Evolutionary conservation across 176 grass and related monocot genomes (phyloP).

Genomic region (Zoysia pacifica): DNA sequence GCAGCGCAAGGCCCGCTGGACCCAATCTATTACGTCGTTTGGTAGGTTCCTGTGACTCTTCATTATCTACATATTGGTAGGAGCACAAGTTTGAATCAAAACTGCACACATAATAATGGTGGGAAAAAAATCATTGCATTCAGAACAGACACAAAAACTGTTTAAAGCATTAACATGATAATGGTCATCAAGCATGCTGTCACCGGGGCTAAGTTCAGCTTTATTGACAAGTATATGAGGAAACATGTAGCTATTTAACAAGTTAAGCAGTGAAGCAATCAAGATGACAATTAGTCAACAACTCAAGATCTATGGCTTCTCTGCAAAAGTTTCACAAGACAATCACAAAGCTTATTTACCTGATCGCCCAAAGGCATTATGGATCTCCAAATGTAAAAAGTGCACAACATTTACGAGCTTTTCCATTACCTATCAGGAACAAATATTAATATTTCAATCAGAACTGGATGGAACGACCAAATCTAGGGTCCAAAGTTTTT

Average conservation of each 20-base stretch:
- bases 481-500: conserved; percentile 3
- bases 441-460: conserved; percentile 28
- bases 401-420: conserved; percentile 97
- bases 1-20: conserved; percentile 87
- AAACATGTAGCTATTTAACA: not conserved
- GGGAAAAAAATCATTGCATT: conserved; percentile 25
- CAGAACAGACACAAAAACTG: conserved; percentile 13
- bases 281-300: conserved; percentile 1
- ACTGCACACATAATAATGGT: conserved; percentile 19
- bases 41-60: conserved; percentile 56
- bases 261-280: conserved; percentile 27
- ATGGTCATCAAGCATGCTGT: conserved; percentile 6
- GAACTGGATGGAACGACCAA: conserved; percentile 17
- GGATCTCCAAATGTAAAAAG: conserved; percentile 92
- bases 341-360: conserved; percentile 63
- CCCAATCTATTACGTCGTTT: conserved; percentile 79
- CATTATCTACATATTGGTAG: conserved; percentile 69
- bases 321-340: conserved; percentile 27
- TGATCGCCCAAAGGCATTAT: conserved; percentile 66
- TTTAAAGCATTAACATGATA: conserved; percentile 5
- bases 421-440: conserved; percentile 78
- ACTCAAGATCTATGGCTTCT: not conserved
- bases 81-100: conserved; percentile 32
- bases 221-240: conserved; percentile 4
- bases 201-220: not conserved